Evolutionary conservation across 495 filamentous ascomycete species (phyloP).

Genomic region (Podospora fimiseda): DNA sequence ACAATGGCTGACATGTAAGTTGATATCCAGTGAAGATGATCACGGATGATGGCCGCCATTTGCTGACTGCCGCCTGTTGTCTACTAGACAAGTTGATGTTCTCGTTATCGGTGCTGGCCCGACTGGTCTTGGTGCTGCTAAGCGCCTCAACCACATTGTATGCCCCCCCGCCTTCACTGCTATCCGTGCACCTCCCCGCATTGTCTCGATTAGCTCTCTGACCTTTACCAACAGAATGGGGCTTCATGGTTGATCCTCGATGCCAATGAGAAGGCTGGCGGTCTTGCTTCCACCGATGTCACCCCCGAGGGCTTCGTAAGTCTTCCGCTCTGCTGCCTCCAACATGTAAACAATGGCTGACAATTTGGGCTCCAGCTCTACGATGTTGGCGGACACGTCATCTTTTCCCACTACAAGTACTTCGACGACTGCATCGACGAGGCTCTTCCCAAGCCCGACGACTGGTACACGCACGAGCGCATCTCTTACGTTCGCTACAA

Average conservation of each 20-base stretch:
- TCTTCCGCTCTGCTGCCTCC: slow-evolving; percentile 22
- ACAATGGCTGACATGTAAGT: slow-evolving; percentile 34
- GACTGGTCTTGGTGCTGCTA: slow-evolving; percentile 93
- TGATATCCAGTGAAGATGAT: too few species aligned
- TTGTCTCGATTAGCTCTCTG: slow-evolving; percentile 20
- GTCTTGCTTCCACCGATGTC: slow-evolving; percentile 92
- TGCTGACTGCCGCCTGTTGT: too few species aligned
- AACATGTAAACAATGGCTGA: not conserved
- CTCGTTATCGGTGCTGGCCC: slow-evolving; percentile 98
- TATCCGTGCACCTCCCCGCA: slow-evolving; percentile 14
- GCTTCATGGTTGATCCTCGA: slow-evolving; percentile 97
- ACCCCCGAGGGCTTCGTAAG: slow-evolving; percentile 96
- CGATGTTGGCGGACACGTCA: slow-evolving; percentile 98
- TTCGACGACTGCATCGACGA: slow-evolving; percentile 98
- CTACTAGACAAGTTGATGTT: slow-evolving; percentile 77
- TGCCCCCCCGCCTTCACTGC: slow-evolving; percentile 30
- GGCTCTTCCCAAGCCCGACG: slow-evolving; percentile 83
- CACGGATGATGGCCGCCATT: too few species aligned
- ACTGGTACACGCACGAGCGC: slow-evolving; percentile 97
- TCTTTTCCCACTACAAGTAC: slow-evolving; percentile 99
- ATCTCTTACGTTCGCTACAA: slow-evolving; percentile 99
- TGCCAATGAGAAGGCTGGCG: slow-evolving; percentile 86
- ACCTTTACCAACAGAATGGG: slow-evolving; percentile 51
- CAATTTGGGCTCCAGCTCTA: slow-evolving; percentile 63
- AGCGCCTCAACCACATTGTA: slow-evolving; percentile 94